Conservation (phyloP, 208 protist species). For the Blastocrithidia nonstop region DNA sequence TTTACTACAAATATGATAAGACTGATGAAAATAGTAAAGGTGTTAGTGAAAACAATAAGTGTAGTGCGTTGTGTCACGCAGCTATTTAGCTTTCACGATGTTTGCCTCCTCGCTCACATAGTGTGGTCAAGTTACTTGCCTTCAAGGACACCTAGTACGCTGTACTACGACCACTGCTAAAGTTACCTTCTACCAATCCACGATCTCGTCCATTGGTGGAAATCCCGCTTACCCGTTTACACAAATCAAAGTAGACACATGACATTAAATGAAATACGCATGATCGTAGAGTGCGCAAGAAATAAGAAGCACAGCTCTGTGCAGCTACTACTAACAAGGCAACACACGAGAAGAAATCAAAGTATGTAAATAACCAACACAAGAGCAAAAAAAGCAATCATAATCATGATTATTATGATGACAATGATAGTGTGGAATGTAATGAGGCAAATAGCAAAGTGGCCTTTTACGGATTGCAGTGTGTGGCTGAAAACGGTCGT, state of each 20-base stretch:
- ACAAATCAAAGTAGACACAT: constrained; percentile 1
- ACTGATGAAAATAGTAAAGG: background rate
- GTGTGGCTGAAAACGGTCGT: constrained; percentile 53
- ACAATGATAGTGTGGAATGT: constrained; percentile 1
- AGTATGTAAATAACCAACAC: background rate
- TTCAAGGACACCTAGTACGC: constrained; percentile 63
- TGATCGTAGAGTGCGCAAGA: background rate
- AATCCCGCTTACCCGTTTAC: constrained; percentile 15
- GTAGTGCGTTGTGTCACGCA: background rate
- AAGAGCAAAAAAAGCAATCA: background rate
- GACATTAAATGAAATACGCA: background rate
- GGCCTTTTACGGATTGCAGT: constrained; percentile 72
- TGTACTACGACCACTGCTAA: constrained; percentile 62
- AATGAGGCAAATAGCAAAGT: constrained; percentile 6
- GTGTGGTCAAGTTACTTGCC: constrained; percentile 58
- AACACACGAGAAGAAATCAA: background rate
- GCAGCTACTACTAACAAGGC: background rate
- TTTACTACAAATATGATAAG: too few relatives aligned
- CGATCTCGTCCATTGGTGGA: constrained; percentile 34
- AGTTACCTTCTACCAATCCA: constrained; percentile 51
- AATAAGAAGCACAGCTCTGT: background rate
- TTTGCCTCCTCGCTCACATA: constrained; percentile 31
- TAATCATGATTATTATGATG: constrained; percentile 1
- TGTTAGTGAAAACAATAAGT: background rate
- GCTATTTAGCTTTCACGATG: constrained; percentile 6